Evolutionary conservation across 495 filamentous ascomycete species (phyloP), one percentile per base, ranked within the genome.

Genomic region (Thozetella sp.): DNA sequence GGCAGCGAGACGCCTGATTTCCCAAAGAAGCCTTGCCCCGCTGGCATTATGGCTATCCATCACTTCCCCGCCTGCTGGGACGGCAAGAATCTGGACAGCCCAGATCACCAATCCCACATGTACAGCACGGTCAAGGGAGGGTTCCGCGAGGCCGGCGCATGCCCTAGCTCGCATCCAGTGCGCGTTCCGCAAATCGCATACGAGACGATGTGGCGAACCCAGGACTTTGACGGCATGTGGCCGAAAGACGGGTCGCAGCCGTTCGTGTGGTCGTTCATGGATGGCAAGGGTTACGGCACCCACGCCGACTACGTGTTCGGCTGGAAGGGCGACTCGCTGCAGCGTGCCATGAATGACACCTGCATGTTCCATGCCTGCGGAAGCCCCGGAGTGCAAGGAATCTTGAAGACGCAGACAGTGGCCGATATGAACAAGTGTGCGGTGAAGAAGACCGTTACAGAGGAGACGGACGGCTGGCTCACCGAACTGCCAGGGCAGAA

Each of bases 51-150:
- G 68, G 69, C 76, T 1, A 75, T 80, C 19, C 80, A 82, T 60
- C 80, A 82, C 65, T 83, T 82, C 62, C 80, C 80, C 19, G 65
- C 76, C 73, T 79, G 80, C 70, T 86, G 83, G 83, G 83, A 86
- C 64, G 83, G 83, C 54, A 77, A 80, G 66, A 84, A 83, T 63
- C 72, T 85, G 20, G 83, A 84, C 67, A 82, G 78, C 50, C 75
- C 78, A 24, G 80, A 86, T 68, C 83, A 86, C 67, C 75, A 78
- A 50, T 77, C 79, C 15, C 84, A 86, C 73, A 80, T 80, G 77
- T 78, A 69, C 69, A 74, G 72, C 65, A 80, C 77, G 3, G 71
- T 72, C 30, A 66, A 55, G 54, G 75, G 77, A 25, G 74, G 74
- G 22, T 81, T 81, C 67, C 57, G 61, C 26, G 67, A 72, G 45